phyloP scores from a whole-genome alignment of 306 rosid genomes.

The Sechiopsis laciniata region DNA sequence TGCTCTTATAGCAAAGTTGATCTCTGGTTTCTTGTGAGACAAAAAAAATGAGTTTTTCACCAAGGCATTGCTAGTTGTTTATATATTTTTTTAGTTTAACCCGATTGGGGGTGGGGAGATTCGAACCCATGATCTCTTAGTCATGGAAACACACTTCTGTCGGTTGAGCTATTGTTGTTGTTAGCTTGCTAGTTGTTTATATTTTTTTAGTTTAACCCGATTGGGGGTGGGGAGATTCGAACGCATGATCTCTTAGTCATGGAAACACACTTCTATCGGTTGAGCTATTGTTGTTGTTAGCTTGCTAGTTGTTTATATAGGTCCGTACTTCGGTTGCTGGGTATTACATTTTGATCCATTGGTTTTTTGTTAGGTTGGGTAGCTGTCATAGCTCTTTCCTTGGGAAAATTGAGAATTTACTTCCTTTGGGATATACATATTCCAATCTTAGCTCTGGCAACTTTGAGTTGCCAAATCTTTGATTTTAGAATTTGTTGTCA shows the following conservation, averaged over 20 bases:
- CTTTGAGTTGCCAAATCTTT: background rate
- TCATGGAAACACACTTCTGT: too few species aligned
- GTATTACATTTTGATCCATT: background rate
- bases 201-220: background rate
- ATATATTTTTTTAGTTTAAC: too few species aligned
- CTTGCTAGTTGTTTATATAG: background rate
- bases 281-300: too few species aligned
- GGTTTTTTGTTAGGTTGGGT: background rate
- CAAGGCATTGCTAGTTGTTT: background rate
- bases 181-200: background rate
- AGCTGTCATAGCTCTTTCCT: background rate
- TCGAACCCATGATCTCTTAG: too few species aligned
- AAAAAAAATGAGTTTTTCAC: background rate
- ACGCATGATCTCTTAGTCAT: too few species aligned
- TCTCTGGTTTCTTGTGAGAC: background rate
- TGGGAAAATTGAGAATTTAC: background rate
- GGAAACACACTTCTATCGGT: too few species aligned
- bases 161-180: too few species aligned
- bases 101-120: too few species aligned
- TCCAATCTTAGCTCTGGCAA: background rate
- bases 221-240: too few species aligned
- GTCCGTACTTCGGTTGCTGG: background rate
- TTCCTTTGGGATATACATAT: background rate
- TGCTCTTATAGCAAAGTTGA: background rate
- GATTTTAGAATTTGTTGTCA: background rate